These are phyloP conservation scores for Botrytis aclada DNA, from an alignment of 2,329 filamentous ascomycete genomes.

Conservation along the genomic window DNA sequence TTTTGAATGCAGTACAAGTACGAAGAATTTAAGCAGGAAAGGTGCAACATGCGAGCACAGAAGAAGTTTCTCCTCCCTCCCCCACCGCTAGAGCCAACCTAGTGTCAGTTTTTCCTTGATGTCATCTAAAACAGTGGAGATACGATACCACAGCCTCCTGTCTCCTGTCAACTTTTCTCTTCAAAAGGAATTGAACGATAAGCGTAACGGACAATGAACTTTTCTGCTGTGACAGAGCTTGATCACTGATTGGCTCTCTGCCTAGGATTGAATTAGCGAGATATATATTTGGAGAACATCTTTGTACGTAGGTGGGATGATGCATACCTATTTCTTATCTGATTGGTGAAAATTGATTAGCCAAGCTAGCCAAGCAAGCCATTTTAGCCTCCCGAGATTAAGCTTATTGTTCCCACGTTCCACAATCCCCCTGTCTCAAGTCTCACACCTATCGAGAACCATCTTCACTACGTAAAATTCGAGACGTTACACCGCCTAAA, in stretches of 20 bases:
- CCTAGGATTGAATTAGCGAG: neutral
- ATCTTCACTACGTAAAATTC: neutral
- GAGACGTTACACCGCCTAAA: neutral
- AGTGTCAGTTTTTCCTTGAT: neutral
- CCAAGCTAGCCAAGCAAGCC: neutral
- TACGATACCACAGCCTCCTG: neutral
- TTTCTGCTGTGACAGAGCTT: neutral
- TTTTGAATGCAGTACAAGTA: neutral
- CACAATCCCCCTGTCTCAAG: neutral
- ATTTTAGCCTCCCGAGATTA: slow-evolving; percentile 5
- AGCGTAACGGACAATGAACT: neutral
- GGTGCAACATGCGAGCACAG: neutral
- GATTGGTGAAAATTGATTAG: neutral
- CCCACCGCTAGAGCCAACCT: neutral
- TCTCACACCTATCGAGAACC: neutral
- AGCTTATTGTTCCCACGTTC: slow-evolving; percentile 7
- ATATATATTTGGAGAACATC: neutral
- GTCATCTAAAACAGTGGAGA: neutral
- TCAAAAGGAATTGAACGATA: neutral
- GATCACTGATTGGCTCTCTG: neutral
- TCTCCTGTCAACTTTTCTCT: slow-evolving; percentile 1
- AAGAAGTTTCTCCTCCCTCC: neutral
- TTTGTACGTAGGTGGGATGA: neutral
- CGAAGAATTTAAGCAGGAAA: neutral
- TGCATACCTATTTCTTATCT: neutral